phyloP scores from a whole-genome alignment of 768 basidiomycete species.

The Suillus fuscotomentosus region DNA sequence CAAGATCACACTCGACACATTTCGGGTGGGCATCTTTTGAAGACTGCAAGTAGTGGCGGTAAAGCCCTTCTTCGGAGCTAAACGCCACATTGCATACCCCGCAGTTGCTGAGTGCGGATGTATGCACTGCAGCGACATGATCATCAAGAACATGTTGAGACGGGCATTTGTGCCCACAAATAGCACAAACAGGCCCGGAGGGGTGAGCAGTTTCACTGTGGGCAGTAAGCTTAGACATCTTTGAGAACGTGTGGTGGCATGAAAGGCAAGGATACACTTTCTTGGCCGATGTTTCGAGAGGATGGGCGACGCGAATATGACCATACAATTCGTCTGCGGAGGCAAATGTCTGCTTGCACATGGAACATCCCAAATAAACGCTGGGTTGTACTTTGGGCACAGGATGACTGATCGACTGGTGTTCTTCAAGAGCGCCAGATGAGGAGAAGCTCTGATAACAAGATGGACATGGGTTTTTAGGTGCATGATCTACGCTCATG shows the following conservation, averaged over 20 bases:
- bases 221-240: constrained; percentile 20
- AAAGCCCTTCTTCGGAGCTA: constrained; percentile 34
- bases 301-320: background rate
- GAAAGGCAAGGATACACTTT: constrained; percentile 4
- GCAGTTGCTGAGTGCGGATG: constrained; percentile 22
- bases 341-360: background rate
- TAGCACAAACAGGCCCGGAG: constrained; percentile 17
- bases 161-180: constrained; percentile 21
- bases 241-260: constrained; percentile 24
- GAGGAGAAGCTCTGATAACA: constrained; percentile 2
- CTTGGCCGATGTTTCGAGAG: background rate
- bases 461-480: background rate
- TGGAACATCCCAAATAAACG: background rate
- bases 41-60: constrained; percentile 39
- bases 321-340: background rate
- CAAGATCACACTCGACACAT: constrained; percentile 32
- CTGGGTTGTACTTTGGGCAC: background rate
- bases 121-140: constrained; percentile 28
- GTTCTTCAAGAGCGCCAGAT: background rate
- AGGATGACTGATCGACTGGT: background rate
- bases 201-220: constrained; percentile 26
- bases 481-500: background rate
- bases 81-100: constrained; percentile 19
- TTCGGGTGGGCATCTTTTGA: constrained; percentile 33
- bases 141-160: constrained; percentile 28